These are phyloP conservation scores for Crithidia sp. DNA, from an alignment of 208 protist species.

Conservation along the genomic window DNA sequence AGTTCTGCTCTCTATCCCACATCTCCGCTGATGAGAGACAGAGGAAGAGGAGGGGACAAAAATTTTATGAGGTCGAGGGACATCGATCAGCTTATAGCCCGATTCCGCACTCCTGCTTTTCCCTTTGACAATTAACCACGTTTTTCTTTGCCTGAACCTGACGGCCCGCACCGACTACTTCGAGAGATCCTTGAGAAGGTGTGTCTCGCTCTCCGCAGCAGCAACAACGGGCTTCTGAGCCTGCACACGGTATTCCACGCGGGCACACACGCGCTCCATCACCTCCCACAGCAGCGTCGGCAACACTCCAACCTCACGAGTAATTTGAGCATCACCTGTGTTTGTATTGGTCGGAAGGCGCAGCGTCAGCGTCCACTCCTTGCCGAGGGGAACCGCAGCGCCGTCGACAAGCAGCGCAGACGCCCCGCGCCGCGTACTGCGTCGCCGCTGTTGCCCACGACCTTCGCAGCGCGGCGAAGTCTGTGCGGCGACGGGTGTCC, in stretches of 20 bases:
- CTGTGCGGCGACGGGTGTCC: neutral
- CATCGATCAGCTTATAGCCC: no score
- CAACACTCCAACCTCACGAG: neutral
- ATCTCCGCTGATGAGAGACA: no score
- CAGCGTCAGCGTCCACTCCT: constrained; percentile 30
- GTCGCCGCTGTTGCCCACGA: neutral
- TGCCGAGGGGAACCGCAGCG: constrained; percentile 15
- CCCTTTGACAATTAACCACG: no score
- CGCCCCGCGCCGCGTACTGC: neutral
- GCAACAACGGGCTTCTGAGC: neutral
- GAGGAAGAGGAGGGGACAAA: no score
- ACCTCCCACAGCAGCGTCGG: constrained; percentile 23
- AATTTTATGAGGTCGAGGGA: no score
- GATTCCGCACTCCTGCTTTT: no score
- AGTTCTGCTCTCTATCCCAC: no score
- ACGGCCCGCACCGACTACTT: neutral
- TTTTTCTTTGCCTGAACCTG: no score
- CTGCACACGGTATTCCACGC: constrained; percentile 20
- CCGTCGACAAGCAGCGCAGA: neutral
- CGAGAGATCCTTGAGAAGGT: neutral
- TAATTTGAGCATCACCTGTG: no score
- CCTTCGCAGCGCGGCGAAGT: neutral
- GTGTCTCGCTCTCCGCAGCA: neutral
- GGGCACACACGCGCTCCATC: constrained; percentile 30
- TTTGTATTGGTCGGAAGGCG: neutral